Base-by-base conservation (phyloP, 305 asterid genomes). In the Plantago rigida region DNA sequence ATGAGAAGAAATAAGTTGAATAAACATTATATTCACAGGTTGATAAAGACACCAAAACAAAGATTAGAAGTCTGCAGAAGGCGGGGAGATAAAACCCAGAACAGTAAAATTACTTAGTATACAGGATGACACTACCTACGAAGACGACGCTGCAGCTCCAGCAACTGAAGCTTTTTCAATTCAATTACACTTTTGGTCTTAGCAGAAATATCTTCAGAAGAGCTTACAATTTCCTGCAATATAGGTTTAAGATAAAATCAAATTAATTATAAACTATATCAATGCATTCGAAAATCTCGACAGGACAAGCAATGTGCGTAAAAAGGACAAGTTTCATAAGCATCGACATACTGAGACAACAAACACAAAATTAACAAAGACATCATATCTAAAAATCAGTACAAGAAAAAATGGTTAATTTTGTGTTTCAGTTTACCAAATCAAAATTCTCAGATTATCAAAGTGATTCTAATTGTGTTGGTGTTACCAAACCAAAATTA, bases 121-220 rank as follows among this genome's bases (percentile, higher is more conserved):
- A 26, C 24, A 60, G 63, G 36, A 49, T 62, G 63, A 61, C 47
- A 65, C 62, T 72, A 86, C 99, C 95, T 82, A 52, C 99, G 85
- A 75, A 93, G 84, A 34, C 79, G 87, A 17, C 92, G 86, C 77
- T 93, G 97, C 78, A 89, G 81, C 70, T 83, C 95, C 81, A 93
- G 78, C 81, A 93, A 76, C 84, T 89, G 93, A 61, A 93, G 94
- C 82, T 89, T 89, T 78, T 93, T 93, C 82, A 93, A 68, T 68
- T 93, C 99, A 74, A 93, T 93, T 58, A 93, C 96, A 75, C 97
- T 93, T 75, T 80, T 93, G 26, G 99, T 93, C 79, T 93, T 93
- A n/a, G 92, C 96, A 69, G 86, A 89, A 55, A 82, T 87, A 75
- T 93, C 88, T 74, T 84, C 95, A 14, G 95, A 93, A 48, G 96